phyloP scores from a whole-genome alignment of 192 early-diverging fungal genomes.

The Coemansia sp. region DNA sequence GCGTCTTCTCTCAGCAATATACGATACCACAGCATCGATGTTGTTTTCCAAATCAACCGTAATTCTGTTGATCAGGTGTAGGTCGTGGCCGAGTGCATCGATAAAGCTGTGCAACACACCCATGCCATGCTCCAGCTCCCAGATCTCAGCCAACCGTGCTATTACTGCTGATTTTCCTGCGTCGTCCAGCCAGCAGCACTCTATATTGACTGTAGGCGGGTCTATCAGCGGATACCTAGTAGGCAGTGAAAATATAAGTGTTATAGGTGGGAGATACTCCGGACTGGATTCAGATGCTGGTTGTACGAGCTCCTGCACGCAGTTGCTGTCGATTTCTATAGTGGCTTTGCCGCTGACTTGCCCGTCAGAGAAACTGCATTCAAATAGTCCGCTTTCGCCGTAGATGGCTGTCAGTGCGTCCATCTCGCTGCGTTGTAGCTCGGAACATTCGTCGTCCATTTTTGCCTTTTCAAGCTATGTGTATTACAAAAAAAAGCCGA shows the following conservation, averaged over 20 bases:
- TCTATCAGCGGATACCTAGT: slow-evolving; percentile 8
- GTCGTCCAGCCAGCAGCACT: slow-evolving; percentile 19
- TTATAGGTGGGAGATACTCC: slow-evolving; percentile 6
- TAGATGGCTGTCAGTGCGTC: slow-evolving; percentile 7
- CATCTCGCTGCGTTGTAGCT: slow-evolving; percentile 1
- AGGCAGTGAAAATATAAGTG: slow-evolving; percentile 15
- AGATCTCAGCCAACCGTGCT: background rate
- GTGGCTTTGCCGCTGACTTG: background rate
- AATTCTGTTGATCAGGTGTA: background rate
- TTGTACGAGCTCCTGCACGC: background rate
- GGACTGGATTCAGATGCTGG: background rate
- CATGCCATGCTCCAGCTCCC: slow-evolving; percentile 15
- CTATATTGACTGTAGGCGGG: slow-evolving; percentile 8
- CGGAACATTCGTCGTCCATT: slow-evolving; percentile 3
- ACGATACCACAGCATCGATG: background rate
- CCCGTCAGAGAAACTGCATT: background rate
- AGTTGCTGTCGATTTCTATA: background rate
- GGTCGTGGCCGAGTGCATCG: slow-evolving; percentile 9
- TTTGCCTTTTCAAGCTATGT: too few relatives aligned
- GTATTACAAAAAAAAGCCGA: too few relatives aligned
- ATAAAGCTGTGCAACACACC: slow-evolving; percentile 25
- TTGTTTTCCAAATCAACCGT: background rate
- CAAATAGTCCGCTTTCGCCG: background rate
- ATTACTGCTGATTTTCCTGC: background rate
- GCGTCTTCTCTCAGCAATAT: background rate